Percentiles rank a stretch among this genome's conserved stretches.
These are phyloP conservation scores for Coniferiporia weirii DNA, from an alignment of 1,284 basidiomycete species.

Conservation along the genomic window DNA sequence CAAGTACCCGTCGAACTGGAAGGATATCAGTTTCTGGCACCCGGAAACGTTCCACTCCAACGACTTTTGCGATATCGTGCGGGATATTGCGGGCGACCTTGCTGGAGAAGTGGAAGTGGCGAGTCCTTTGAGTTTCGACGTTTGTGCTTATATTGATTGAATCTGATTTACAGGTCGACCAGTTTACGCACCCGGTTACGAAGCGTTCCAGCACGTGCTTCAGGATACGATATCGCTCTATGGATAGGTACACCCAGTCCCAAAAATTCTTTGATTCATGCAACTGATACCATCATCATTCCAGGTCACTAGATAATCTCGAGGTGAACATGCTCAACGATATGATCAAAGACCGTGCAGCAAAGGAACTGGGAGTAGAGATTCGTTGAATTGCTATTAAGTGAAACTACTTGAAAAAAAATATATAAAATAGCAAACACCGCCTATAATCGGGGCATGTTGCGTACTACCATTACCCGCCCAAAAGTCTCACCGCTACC, in stretches of 20 bases:
- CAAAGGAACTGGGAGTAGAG: conserved; percentile 67
- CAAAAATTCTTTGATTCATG: background rate
- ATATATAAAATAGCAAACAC: background rate
- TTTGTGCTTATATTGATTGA: background rate
- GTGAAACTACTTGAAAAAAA: conserved; percentile 11
- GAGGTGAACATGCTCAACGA: conserved; percentile 81
- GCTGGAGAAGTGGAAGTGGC: conserved; percentile 89
- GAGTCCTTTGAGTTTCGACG: conserved; percentile 23
- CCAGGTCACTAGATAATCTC: conserved; percentile 82
- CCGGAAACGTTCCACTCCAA: conserved; percentile 80
- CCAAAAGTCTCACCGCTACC: background rate
- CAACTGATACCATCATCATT: conserved; percentile 6
- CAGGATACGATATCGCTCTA: conserved; percentile 91
- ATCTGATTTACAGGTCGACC: conserved; percentile 67
- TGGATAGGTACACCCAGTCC: conserved; percentile 70
- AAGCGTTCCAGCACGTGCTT: conserved; percentile 79
- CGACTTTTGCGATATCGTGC: conserved; percentile 92
- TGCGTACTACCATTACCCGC: background rate
- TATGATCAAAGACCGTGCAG: conserved; percentile 48
- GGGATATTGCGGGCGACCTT: conserved; percentile 88
- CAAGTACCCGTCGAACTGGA: conserved; percentile 84
- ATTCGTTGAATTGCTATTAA: conserved; percentile 52
- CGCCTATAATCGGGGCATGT: background rate
- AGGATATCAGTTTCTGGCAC: conserved; percentile 92
- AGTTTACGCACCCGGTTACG: conserved; percentile 90